phyloP scores from a whole-genome alignment of 495 filamentous ascomycete species.

The Penicillium psychrofluorescens region DNA sequence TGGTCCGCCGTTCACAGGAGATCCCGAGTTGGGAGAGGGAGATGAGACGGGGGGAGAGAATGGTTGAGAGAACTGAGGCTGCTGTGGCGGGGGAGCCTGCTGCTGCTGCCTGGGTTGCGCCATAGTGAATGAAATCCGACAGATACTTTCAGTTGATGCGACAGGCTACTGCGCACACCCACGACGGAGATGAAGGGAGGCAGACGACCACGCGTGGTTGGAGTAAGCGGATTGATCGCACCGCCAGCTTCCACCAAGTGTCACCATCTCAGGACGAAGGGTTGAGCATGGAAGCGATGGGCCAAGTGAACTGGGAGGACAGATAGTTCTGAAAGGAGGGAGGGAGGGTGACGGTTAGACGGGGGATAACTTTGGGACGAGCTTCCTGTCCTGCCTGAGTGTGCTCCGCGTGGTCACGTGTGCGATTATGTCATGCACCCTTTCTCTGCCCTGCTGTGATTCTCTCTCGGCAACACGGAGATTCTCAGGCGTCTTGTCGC shows the following conservation, averaged over 20 bases:
- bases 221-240: slow-evolving; percentile 39
- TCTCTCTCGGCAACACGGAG: no score
- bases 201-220: slow-evolving; percentile 31
- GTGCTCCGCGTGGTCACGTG: slow-evolving; percentile 12
- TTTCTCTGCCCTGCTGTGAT: no score
- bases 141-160: background rate
- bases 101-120: slow-evolving; percentile 42
- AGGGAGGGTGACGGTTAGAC: slow-evolving; percentile 6
- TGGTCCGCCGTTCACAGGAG: slow-evolving; percentile 33
- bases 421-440: no score
- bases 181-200: slow-evolving; percentile 14
- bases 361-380: background rate
- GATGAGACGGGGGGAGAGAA: slow-evolving; percentile 50
- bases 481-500: no score
- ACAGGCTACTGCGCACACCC: slow-evolving; percentile 6
- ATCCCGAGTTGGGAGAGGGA: slow-evolving; percentile 37
- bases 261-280: slow-evolving; percentile 37
- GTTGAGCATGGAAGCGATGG: slow-evolving; percentile 15
- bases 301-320: background rate
- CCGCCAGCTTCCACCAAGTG: slow-evolving; percentile 31
- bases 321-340: background rate
- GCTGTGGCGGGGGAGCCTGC: slow-evolving; percentile 21
- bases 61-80: slow-evolving; percentile 39
- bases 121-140: slow-evolving; percentile 38
- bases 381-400: background rate